Conservation (phyloP, 495 filamentous ascomycete species). For the Aspergillus carlsbadensis region DNA sequence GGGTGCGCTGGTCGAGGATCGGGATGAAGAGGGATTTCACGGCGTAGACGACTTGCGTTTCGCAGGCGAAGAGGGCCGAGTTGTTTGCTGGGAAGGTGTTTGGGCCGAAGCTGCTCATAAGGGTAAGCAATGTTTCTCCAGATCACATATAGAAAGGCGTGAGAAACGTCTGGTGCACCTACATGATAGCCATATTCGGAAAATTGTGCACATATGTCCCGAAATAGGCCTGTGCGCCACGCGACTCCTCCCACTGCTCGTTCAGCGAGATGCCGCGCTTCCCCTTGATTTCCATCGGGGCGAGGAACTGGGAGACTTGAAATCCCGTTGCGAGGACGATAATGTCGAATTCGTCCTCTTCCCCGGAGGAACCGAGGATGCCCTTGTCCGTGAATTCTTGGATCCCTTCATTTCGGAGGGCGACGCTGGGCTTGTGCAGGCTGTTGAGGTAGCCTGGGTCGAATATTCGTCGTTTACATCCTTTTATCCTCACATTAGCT, state of each 20-base stretch:
- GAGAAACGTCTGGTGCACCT: not conserved
- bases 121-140: not conserved
- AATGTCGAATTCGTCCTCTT: conserved; percentile 37
- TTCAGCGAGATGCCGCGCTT: conserved; percentile 33
- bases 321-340: conserved; percentile 55
- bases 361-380: conserved; percentile 15
- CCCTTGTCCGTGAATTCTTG: conserved; percentile 48
- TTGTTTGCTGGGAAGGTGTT: conserved; percentile 60
- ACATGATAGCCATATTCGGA: conserved; percentile 56
- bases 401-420: conserved; percentile 21
- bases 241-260: conserved; percentile 48
- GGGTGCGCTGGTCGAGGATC: conserved; percentile 27
- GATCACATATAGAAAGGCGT: not conserved
- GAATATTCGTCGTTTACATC: conserved; percentile 56
- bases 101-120: conserved; percentile 47
- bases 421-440: conserved; percentile 46
- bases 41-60: conserved; percentile 49
- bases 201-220: conserved; percentile 56
- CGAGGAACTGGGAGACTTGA: conserved; percentile 34
- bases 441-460: conserved; percentile 51
- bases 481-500: too few species aligned
- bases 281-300: conserved; percentile 41
- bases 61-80: conserved; percentile 50
- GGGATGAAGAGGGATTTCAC: conserved; percentile 25
- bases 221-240: conserved; percentile 55